Conservation (phyloP, 2,329 filamentous ascomycete genomes). For the Ophiosphaerella narmari region DNA sequence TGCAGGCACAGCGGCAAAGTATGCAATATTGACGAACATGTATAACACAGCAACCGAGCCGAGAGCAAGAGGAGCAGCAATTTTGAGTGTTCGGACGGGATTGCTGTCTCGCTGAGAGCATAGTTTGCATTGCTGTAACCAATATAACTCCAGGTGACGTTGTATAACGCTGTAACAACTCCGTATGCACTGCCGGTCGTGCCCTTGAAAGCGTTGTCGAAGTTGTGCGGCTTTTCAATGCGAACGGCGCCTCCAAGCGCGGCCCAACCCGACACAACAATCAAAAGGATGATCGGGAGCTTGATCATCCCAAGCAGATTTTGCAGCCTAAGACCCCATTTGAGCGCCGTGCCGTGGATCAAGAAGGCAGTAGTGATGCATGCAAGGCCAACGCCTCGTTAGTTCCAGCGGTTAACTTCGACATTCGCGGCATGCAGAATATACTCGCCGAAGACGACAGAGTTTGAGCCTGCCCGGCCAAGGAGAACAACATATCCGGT, state of each 20-base stretch:
- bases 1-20: slow-evolving; percentile 65
- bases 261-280: slow-evolving; percentile 65
- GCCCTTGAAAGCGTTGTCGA: slow-evolving; percentile 66
- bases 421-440: slow-evolving; percentile 68
- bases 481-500: slow-evolving; percentile 65
- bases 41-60: slow-evolving; percentile 64
- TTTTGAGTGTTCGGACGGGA: slow-evolving; percentile 67
- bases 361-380: slow-evolving; percentile 69
- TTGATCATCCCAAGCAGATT: slow-evolving; percentile 70
- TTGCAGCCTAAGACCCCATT: slow-evolving; percentile 70
- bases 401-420: slow-evolving; percentile 68
- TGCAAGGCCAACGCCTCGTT: slow-evolving; percentile 68
- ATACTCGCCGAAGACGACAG: slow-evolving; percentile 72
- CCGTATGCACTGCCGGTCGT: slow-evolving; percentile 70
- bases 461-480: slow-evolving; percentile 68
- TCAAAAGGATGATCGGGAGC: slow-evolving; percentile 67
- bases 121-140: slow-evolving; percentile 73
- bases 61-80: slow-evolving; percentile 67
- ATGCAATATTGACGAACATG: slow-evolving; percentile 69
- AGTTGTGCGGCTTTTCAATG: slow-evolving; percentile 66
- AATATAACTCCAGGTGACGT: slow-evolving; percentile 72
- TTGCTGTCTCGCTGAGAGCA: slow-evolving; percentile 67
- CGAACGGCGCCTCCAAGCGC: slow-evolving; percentile 66
- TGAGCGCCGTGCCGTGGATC: slow-evolving; percentile 66
- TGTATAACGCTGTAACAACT: slow-evolving; percentile 71